Evolutionary conservation across 208 protist genomes (phyloP).

Genomic region (Leishmania turanica): DNA sequence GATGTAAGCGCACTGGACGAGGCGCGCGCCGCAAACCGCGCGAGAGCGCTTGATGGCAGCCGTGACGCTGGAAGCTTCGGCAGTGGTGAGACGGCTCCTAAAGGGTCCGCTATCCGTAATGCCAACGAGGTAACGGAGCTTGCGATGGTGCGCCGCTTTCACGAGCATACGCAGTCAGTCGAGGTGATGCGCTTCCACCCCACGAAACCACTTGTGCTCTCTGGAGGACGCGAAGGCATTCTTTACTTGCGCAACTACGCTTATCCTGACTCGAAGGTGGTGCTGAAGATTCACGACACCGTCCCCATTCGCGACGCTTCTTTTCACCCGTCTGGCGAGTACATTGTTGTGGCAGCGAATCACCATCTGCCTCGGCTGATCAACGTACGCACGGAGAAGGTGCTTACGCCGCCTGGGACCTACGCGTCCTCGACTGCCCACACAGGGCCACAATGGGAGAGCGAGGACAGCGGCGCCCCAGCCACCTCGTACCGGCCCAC

Average conservation of each 20-base stretch:
- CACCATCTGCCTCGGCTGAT: slow-evolving; percentile 70
- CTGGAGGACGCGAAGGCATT: slow-evolving; percentile 67
- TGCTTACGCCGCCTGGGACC: slow-evolving; percentile 53
- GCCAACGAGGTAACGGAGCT: slow-evolving; percentile 87
- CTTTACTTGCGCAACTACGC: slow-evolving; percentile 76
- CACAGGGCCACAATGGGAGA: slow-evolving; percentile 14
- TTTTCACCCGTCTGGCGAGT: slow-evolving; percentile 86
- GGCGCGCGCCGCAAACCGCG: slow-evolving; percentile 60
- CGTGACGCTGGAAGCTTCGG: slow-evolving; percentile 13
- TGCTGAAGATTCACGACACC: slow-evolving; percentile 69
- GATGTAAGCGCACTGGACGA: slow-evolving; percentile 68
- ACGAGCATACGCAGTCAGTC: slow-evolving; percentile 73
- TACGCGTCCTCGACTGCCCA: slow-evolving; percentile 27
- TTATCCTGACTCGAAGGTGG: slow-evolving; percentile 49
- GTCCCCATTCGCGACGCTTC: slow-evolving; percentile 69
- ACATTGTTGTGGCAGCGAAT: slow-evolving; percentile 78
- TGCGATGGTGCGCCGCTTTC: slow-evolving; percentile 64
- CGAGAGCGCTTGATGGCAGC: slow-evolving; percentile 42
- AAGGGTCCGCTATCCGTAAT: slow-evolving; percentile 39
- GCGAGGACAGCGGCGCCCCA: slow-evolving; percentile 5
- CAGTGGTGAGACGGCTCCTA: slow-evolving; percentile 18
- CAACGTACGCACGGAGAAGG: slow-evolving; percentile 61
- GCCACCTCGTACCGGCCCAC: slow-evolving; percentile 15
- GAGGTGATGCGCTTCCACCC: slow-evolving; percentile 86
- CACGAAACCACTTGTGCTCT: slow-evolving; percentile 52